Evolutionary conservation across 495 filamentous ascomycete species (phyloP), one percentile per base, ranked within the genome.

Genomic region (Saxophila tyrrhenica): DNA sequence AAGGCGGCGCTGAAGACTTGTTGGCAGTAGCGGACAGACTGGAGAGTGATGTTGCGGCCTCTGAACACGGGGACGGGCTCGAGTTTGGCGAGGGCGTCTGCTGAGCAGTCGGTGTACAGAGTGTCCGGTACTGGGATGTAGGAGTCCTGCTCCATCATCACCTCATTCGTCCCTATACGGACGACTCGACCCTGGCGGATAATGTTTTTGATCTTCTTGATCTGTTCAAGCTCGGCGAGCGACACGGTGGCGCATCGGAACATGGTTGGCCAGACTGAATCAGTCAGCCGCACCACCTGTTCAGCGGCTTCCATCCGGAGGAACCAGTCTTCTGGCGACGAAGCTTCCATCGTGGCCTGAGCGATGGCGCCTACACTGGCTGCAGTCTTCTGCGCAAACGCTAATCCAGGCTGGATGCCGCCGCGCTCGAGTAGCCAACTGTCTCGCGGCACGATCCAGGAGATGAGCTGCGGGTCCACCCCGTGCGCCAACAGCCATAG

Each of bases 371-470:
- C 45, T 3, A 48, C 23, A 17, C 45, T 48, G 20, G 45, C 45
- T 3, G 45, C 45, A 48, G 45, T 48, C 5, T 8, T 24, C 25
- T 48, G 7, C 5, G 45, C 45, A 48, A 48, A 48, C 13, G 21
- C 21, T 21, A 10, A 17, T 11, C 50, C 50, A 9, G 50, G 50
- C 39, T 52, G 50, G 24, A 52, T 15, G 16, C 10, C 21, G 15
- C 7, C 8, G 32, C 50, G 50, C n/a, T 52, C 50, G 3, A 52
- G 24, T 3, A 42, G 25, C 50, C 32, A 42, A 13, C 35, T 8
- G 21, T 52, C 50, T 2, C 50, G 50, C 15, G 50, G 50, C 50
- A 52, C 43, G 50, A 52, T 52, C 50, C 50, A 52, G 3, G 50
- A 43, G 8, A 52, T 52, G 35, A 8, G 21, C 16, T 23, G 19